phyloP scores from a whole-genome alignment of 2,329 filamentous ascomycete species.

The Orbilia oligospora region DNA sequence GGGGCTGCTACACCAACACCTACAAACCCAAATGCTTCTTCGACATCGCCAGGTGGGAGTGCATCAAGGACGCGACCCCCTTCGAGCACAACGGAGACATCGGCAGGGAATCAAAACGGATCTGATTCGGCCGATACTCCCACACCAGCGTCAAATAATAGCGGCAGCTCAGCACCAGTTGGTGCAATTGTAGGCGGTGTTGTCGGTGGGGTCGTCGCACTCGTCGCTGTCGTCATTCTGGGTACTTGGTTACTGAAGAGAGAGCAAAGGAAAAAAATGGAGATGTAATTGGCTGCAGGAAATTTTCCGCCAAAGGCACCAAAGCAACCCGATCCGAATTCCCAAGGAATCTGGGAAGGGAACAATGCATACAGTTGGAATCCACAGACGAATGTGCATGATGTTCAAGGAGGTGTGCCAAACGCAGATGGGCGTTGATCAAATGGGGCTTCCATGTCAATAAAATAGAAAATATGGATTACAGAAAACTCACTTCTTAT shows the following conservation, averaged over 20 bases:
- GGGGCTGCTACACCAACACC: neutral
- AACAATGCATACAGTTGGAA: conserved; percentile 49
- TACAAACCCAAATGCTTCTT: neutral
- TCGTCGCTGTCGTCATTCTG: conserved; percentile 12
- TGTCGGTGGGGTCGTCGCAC: conserved; percentile 20
- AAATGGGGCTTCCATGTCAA: conserved; percentile 12
- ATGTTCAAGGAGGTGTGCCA: conserved; percentile 34
- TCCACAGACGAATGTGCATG: conserved; percentile 30
- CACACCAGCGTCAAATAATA: neutral
- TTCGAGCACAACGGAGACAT: conserved; percentile 12
- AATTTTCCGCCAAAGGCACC: conserved; percentile 1
- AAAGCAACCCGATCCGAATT: conserved; percentile 17
- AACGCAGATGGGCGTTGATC: neutral
- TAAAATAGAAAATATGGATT: neutral
- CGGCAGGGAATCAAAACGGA: conserved; percentile 1
- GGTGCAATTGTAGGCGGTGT: conserved; percentile 36
- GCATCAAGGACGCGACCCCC: neutral
- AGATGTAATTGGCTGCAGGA: conserved; percentile 23
- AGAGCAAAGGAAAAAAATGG: conserved; percentile 40
- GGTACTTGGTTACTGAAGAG: conserved; percentile 37
- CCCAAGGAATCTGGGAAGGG: conserved; percentile 39
- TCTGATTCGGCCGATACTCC: conserved; percentile 11
- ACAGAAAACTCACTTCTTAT: neutral
- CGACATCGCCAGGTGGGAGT: conserved; percentile 2
- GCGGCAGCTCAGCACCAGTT: conserved; percentile 1